phyloP scores from a whole-genome alignment of 108 stramenopile genomes.

The Chaetoceros muelleri region DNA sequence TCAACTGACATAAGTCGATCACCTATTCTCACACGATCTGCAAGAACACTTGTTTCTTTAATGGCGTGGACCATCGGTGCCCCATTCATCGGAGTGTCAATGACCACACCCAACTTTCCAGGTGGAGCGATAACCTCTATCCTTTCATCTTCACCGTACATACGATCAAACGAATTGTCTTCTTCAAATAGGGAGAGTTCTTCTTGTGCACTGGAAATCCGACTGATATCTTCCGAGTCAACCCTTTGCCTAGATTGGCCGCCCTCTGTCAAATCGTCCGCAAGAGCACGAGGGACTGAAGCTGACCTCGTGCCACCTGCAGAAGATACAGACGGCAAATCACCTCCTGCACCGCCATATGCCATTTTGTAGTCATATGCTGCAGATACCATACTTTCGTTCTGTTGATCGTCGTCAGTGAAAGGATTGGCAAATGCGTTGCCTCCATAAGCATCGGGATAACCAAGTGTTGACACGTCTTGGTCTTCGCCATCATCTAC shows the following conservation, averaged over 20 bases:
- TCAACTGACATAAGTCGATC: constrained; percentile 75
- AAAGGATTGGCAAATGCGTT: background rate
- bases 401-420: background rate
- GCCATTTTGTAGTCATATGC: background rate
- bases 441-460: background rate
- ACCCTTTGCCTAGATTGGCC: background rate
- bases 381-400: background rate
- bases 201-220: background rate
- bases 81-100: constrained; percentile 69
- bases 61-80: constrained; percentile 77
- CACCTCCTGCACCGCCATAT: background rate
- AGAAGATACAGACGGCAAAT: background rate
- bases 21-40: constrained; percentile 52
- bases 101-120: constrained; percentile 80
- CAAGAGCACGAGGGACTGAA: background rate
- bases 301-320: background rate
- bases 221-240: background rate
- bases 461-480: background rate
- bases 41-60: constrained; percentile 63
- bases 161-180: constrained; percentile 33
- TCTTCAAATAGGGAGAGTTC: constrained; percentile 33
- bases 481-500: background rate
- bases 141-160: constrained; percentile 11
- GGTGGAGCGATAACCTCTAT: constrained; percentile 44
- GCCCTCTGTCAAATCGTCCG: background rate